These are phyloP conservation scores for Plectosphaerella plurivora DNA, from an alignment of 2,329 filamentous ascomycete genomes.

Conservation along the genomic window DNA sequence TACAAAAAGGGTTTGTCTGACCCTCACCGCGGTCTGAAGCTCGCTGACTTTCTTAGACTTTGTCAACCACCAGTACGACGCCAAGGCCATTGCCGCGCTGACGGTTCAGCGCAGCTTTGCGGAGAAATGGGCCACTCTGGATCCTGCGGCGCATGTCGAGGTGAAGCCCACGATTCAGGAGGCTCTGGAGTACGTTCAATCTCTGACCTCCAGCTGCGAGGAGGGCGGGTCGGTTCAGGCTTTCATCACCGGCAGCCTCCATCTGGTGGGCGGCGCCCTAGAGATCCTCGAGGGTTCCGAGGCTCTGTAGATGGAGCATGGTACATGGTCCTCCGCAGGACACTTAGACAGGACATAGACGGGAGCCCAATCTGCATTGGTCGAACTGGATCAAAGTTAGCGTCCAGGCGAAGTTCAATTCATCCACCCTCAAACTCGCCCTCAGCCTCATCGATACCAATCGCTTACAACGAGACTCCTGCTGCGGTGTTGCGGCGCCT, in stretches of 20 bases:
- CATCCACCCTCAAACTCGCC: too few relatives aligned
- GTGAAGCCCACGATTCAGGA: constrained; percentile 51
- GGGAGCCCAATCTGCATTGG: too few relatives aligned
- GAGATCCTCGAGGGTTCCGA: constrained; percentile 43
- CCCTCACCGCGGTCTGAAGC: neutral
- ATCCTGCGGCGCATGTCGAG: constrained; percentile 37
- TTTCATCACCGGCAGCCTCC: constrained; percentile 59
- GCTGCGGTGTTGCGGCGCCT: too few relatives aligned
- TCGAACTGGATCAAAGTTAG: too few relatives aligned
- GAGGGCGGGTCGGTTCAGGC: constrained; percentile 32
- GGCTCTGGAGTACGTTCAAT: constrained; percentile 43
- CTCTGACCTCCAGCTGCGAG: constrained; percentile 21
- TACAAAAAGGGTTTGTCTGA: constrained; percentile 38
- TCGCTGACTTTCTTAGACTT: constrained; percentile 35
- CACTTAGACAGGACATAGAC: too few relatives aligned
- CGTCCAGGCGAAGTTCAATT: too few relatives aligned
- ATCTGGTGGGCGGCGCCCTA: constrained; percentile 54
- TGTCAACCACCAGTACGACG: constrained; percentile 50
- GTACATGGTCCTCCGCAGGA: too few relatives aligned
- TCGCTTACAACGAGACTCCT: too few relatives aligned
- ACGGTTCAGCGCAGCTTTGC: constrained; percentile 50
- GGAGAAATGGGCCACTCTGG: constrained; percentile 43
- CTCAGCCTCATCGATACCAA: too few relatives aligned
- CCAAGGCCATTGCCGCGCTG: constrained; percentile 45
- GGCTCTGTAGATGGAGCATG: constrained; percentile 19